These are phyloP conservation scores for Colletotrichum spaethianum DNA, from an alignment of 2,329 filamentous ascomycete genomes.

Conservation along the genomic window DNA sequence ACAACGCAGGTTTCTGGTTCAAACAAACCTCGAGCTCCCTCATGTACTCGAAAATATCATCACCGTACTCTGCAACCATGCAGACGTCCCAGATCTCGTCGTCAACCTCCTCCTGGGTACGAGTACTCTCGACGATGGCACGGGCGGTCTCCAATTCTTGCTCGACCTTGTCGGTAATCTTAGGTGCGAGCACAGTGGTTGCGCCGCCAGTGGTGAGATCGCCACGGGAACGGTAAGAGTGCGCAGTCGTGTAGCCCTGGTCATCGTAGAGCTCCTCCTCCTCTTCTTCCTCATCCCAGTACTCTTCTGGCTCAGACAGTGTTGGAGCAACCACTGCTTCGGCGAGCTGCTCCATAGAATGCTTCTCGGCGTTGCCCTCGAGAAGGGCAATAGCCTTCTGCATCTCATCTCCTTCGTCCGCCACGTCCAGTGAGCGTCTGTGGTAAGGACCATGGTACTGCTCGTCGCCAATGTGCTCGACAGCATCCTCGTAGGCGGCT, in stretches of 20 bases:
- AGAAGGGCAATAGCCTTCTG: slow-evolving; percentile 13
- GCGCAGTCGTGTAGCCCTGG: slow-evolving; percentile 83
- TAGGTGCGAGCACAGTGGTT: slow-evolving; percentile 78
- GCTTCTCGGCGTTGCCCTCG: slow-evolving; percentile 15
- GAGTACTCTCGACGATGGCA: slow-evolving; percentile 75
- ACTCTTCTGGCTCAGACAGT: slow-evolving; percentile 71
- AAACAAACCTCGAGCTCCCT: slow-evolving; percentile 82
- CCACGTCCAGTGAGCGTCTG: slow-evolving; percentile 26
- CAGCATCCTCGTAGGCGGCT: slow-evolving; percentile 60
- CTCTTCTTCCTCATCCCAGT: slow-evolving; percentile 86
- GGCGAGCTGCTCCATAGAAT: slow-evolving; percentile 22
- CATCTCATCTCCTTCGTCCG: slow-evolving; percentile 22
- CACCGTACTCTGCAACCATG: slow-evolving; percentile 97
- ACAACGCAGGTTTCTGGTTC: neutral
- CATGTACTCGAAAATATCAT: slow-evolving; percentile 97
- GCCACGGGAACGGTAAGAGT: slow-evolving; percentile 82
- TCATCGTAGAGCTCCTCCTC: slow-evolving; percentile 71
- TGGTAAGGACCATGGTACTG: slow-evolving; percentile 33
- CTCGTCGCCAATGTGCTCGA: slow-evolving; percentile 56
- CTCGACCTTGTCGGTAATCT: slow-evolving; percentile 76
- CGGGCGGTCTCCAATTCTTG: slow-evolving; percentile 80
- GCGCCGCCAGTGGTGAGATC: slow-evolving; percentile 67
- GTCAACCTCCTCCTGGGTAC: slow-evolving; percentile 81
- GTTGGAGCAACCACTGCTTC: slow-evolving; percentile 32
- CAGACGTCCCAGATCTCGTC: slow-evolving; percentile 94